These are phyloP conservation scores for cucumber (Cucumis sativus) DNA, from an alignment of 306 rosid genomes.

Conservation along the genomic window Cucumber_9930_V3 NC_026660.2:25795001-25795500, in stretches of 20 bases:
- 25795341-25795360: background rate
- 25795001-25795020: too few species aligned
- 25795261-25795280: background rate
- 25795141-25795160: background rate
- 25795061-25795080: too few species aligned
- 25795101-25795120: slow-evolving; percentile 2
- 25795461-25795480: too few species aligned
- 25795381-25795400: background rate
- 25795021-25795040: too few species aligned
- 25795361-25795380: background rate
- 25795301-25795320: background rate
- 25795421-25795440: too few species aligned
- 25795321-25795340: background rate
- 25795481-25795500: too few species aligned
- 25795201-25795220: slow-evolving; percentile 6
- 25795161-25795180: background rate
- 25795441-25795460: too few species aligned
- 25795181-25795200: background rate
- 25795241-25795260: background rate
- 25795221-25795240: background rate
- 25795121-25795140: background rate
- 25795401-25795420: too few species aligned
- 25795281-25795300: background rate
- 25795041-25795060: too few species aligned
- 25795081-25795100: background rate